Percentiles rank a stretch among this genome's conserved stretches.
Conservation (phyloP, 768 basidiomycete species). For the Pleurotus salmoneostramineus region DNA sequence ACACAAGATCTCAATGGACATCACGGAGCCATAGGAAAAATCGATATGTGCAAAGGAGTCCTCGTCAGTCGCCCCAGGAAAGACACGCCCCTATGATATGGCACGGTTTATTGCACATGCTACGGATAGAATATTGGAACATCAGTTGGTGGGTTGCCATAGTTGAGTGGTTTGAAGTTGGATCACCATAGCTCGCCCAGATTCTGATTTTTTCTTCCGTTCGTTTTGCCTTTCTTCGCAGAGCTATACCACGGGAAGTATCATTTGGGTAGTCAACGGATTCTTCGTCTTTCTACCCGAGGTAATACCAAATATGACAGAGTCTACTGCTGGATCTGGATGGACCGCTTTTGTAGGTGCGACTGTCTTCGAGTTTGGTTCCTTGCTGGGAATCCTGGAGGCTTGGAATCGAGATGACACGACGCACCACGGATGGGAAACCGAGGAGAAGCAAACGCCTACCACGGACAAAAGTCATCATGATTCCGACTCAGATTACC, state of each 20-base stretch:
- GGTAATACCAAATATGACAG: background rate
- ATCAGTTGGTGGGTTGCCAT: slow-evolving; percentile 41
- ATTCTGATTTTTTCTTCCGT: background rate
- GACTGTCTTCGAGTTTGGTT: slow-evolving; percentile 56
- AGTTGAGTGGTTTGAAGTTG: slow-evolving; percentile 15
- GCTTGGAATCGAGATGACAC: slow-evolving; percentile 45
- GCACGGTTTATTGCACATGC: slow-evolving; percentile 23
- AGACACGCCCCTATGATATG: slow-evolving; percentile 15
- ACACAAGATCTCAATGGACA: slow-evolving; percentile 26
- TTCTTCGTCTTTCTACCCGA: slow-evolving; percentile 48
- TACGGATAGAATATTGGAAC: slow-evolving; percentile 37
- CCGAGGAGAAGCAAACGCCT: slow-evolving; percentile 14
- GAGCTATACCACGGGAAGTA: slow-evolving; percentile 38
- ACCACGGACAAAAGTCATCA: slow-evolving; percentile 9
- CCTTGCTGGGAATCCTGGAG: slow-evolving; percentile 49
- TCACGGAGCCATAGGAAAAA: slow-evolving; percentile 36
- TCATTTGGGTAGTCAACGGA: slow-evolving; percentile 55
- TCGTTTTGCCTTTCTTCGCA: slow-evolving; percentile 7
- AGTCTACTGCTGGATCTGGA: slow-evolving; percentile 18
- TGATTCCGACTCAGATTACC: background rate
- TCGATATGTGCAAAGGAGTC: slow-evolving; percentile 23
- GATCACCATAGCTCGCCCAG: background rate
- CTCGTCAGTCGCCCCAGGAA: slow-evolving; percentile 13
- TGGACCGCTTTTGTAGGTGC: slow-evolving; percentile 56
- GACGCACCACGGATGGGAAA: slow-evolving; percentile 31